A percentile compares a stretch with the other conserved stretches of the same genome.
phyloP scores from a whole-genome alignment of 148 eudicot genomes.

The Chenopodium album region DNA sequence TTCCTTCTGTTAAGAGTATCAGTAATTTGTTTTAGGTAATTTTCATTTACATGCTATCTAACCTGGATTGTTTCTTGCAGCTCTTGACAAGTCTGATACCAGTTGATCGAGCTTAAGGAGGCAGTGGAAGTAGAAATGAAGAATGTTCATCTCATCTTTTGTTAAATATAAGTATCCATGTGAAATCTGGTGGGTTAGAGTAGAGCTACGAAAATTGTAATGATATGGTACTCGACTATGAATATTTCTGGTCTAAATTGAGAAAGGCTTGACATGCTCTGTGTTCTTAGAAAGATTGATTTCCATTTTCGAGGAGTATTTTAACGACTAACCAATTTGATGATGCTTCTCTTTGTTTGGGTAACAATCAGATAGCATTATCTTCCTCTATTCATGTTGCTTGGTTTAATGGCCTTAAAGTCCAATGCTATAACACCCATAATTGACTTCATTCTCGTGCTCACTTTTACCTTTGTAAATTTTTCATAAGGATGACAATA shows the following conservation, averaged over 20 bases:
- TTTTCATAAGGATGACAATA: too few species aligned
- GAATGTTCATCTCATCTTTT: background rate
- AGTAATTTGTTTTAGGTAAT: background rate
- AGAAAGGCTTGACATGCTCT: background rate
- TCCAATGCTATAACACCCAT: too few species aligned
- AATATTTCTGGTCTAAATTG: background rate
- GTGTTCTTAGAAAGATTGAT: background rate
- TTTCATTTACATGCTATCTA: background rate
- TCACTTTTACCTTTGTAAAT: too few species aligned
- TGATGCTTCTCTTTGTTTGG: too few species aligned
- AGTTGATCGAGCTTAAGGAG: constrained; percentile 33
- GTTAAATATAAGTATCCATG: background rate
- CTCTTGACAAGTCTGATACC: constrained; percentile 61
- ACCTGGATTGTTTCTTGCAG: constrained; percentile 30
- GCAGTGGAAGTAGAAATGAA: background rate
- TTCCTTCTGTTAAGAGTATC: too few species aligned
- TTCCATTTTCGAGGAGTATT: too few species aligned
- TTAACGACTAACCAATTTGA: too few species aligned
- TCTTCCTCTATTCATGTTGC: too few species aligned
- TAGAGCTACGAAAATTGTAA: background rate
- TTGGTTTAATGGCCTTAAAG: too few species aligned
- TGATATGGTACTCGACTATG: background rate
- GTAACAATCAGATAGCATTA: too few species aligned
- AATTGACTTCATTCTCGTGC: too few species aligned
- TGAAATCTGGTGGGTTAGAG: background rate